Percentiles rank a stretch among this genome's conserved stretches.
Conservation (phyloP, 2,329 filamentous ascomycete genomes). For the Emmonsia crescens region DNA sequence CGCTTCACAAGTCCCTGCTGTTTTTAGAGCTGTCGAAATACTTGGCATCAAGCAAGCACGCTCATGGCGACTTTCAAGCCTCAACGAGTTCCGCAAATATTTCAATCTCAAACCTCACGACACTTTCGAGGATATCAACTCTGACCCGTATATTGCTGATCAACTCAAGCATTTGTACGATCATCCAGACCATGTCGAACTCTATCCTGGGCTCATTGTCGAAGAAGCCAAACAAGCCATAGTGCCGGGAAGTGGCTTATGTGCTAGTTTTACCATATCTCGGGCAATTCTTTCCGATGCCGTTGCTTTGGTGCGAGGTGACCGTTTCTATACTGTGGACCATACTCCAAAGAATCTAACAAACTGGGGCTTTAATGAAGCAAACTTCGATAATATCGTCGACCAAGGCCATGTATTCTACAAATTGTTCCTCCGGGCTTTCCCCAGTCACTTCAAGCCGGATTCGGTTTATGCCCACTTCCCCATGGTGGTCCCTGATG, state of each 20-base stretch:
- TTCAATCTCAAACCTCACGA: constrained; percentile 50
- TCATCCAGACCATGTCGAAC: constrained; percentile 56
- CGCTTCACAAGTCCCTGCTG: constrained; percentile 57
- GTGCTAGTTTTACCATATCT: constrained; percentile 30
- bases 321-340: constrained; percentile 30
- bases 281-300: constrained; percentile 34
- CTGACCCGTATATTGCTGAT: constrained; percentile 44
- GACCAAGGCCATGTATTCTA: constrained; percentile 21
- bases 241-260: constrained; percentile 27
- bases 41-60: constrained; percentile 67
- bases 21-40: constrained; percentile 65
- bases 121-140: constrained; percentile 49
- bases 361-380: constrained; percentile 31
- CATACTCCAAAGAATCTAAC: constrained; percentile 24
- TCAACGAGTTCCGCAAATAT: constrained; percentile 51
- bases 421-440: constrained; percentile 19
- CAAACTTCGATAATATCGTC: constrained; percentile 21
- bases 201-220: constrained; percentile 57
- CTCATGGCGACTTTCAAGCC: constrained; percentile 45
- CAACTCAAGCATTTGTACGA: constrained; percentile 50
- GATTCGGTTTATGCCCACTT: constrained; percentile 20
- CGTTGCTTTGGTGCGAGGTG: constrained; percentile 32
- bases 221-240: constrained; percentile 28
- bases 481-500: constrained; percentile 18
- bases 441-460: constrained; percentile 19